Evolutionary conservation across 805 yeast genomes (phyloP).

Genomic region (Metschnikowia arizonensis): DNA sequence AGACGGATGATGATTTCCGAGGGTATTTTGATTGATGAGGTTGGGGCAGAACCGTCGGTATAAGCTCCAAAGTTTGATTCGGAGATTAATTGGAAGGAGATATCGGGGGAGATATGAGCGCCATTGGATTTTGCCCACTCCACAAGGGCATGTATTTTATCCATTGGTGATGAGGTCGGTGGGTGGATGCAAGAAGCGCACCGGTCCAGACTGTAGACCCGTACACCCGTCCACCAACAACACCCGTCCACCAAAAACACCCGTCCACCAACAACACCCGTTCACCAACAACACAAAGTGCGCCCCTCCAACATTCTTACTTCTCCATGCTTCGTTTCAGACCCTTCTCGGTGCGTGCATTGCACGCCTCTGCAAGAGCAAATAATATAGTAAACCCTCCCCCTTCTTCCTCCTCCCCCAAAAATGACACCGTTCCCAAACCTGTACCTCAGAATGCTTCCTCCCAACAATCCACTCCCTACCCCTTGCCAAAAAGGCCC

Average conservation of each 20-base stretch:
- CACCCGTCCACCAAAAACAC: not conserved
- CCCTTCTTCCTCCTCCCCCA: too few species aligned
- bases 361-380: not conserved
- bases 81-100: slow-evolving; percentile 23
- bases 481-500: slow-evolving; percentile 46
- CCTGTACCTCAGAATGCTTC: not conserved
- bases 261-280: not conserved
- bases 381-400: not conserved
- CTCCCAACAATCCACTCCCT: not conserved
- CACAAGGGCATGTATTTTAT: slow-evolving; percentile 18
- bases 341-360: not conserved
- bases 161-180: not conserved
- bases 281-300: not conserved
- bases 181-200: too few species aligned
- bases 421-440: not conserved
- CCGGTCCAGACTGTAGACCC: not conserved
- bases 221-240: not conserved
- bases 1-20: slow-evolving; percentile 18
- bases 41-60: slow-evolving; percentile 10
- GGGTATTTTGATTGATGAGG: slow-evolving; percentile 12
- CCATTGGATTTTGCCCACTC: slow-evolving; percentile 34
- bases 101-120: slow-evolving; percentile 21
- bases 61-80: slow-evolving; percentile 27
- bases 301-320: not conserved
- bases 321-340: slow-evolving; percentile 1